phyloP scores from a whole-genome alignment of 805 yeast species.

The Danielia oregonensis region DNA sequence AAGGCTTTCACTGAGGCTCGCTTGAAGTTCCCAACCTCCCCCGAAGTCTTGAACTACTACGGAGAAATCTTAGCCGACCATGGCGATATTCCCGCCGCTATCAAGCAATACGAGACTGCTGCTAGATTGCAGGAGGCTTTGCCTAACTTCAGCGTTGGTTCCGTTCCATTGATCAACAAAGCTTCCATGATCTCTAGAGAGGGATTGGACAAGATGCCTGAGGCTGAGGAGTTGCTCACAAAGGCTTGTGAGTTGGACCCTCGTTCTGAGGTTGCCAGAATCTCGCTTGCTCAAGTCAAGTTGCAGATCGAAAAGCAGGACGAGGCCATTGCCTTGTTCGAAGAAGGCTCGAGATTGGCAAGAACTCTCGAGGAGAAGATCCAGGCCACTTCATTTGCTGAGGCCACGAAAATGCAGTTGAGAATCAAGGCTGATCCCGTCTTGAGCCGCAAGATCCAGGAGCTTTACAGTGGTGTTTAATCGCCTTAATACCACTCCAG shows the following conservation, averaged over 20 bases:
- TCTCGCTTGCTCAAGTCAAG: slow-evolving; percentile 87
- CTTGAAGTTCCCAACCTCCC: slow-evolving; percentile 74
- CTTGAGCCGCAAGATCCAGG: slow-evolving; percentile 58
- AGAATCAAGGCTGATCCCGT: slow-evolving; percentile 69
- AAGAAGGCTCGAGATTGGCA: slow-evolving; percentile 76
- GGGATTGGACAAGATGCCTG: slow-evolving; percentile 43
- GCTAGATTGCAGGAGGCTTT: slow-evolving; percentile 73
- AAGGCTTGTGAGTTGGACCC: slow-evolving; percentile 83
- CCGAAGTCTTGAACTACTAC: slow-evolving; percentile 91
- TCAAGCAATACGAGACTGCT: slow-evolving; percentile 81
- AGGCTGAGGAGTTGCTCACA: slow-evolving; percentile 62
- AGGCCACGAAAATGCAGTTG: slow-evolving; percentile 87
- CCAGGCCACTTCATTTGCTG: slow-evolving; percentile 88
- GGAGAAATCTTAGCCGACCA: slow-evolving; percentile 90
- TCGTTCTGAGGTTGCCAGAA: slow-evolving; percentile 81
- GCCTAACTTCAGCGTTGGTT: slow-evolving; percentile 74
- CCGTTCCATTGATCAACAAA: slow-evolving; percentile 84
- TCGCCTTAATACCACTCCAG: no score
- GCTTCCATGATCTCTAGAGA: slow-evolving; percentile 68
- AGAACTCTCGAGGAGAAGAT: slow-evolving; percentile 83
- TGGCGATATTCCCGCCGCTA: slow-evolving; percentile 68
- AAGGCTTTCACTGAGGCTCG: slow-evolving; percentile 66
- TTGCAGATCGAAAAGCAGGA: slow-evolving; percentile 79
- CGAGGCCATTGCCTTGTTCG: slow-evolving; percentile 78
- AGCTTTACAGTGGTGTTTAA: slow-evolving; percentile 17